Percentiles rank a stretch among this genome's conserved stretches.
phyloP scores from a whole-genome alignment of 192 early-diverging fungal species.

The Coemansia brasiliensis region DNA sequence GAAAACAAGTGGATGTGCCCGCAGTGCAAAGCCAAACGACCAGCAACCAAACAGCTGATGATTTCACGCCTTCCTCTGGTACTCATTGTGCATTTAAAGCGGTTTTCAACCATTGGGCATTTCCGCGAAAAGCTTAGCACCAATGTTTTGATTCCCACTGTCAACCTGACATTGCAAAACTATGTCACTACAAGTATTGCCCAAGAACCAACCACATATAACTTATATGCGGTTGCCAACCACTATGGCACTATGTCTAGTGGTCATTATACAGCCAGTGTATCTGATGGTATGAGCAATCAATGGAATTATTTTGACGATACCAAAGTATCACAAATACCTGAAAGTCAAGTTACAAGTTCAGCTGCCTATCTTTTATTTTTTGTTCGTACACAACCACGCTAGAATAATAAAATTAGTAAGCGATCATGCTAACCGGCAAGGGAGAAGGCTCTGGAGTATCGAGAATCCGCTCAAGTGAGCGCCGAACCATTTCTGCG shows the following conservation, averaged over 20 bases:
- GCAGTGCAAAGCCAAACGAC: constrained; percentile 69
- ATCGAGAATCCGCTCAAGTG: constrained; percentile 29
- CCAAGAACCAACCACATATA: constrained; percentile 55
- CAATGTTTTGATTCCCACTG: constrained; percentile 79
- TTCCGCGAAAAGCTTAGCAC: constrained; percentile 93
- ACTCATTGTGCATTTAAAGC: constrained; percentile 91
- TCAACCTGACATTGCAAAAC: constrained; percentile 59
- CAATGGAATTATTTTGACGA: constrained; percentile 91
- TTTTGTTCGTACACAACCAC: constrained; percentile 29
- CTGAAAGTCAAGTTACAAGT: constrained; percentile 33
- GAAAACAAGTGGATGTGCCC: constrained; percentile 93
- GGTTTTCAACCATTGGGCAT: constrained; percentile 89
- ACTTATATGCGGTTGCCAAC: constrained; percentile 82
- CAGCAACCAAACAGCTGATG: constrained; percentile 74
- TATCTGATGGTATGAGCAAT: constrained; percentile 59
- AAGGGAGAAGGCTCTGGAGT: constrained; percentile 21
- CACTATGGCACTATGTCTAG: constrained; percentile 75
- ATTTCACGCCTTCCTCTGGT: constrained; percentile 84
- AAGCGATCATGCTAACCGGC: constrained; percentile 42
- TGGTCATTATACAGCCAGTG: constrained; percentile 78
- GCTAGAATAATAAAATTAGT: constrained; percentile 9
- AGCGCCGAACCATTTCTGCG: constrained; percentile 37
- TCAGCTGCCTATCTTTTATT: constrained; percentile 52
- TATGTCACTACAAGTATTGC: constrained; percentile 51
- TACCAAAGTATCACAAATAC: constrained; percentile 58